Conservation (phyloP, 2,329 filamentous ascomycete genomes). For the Fusarium graminum region DNA sequence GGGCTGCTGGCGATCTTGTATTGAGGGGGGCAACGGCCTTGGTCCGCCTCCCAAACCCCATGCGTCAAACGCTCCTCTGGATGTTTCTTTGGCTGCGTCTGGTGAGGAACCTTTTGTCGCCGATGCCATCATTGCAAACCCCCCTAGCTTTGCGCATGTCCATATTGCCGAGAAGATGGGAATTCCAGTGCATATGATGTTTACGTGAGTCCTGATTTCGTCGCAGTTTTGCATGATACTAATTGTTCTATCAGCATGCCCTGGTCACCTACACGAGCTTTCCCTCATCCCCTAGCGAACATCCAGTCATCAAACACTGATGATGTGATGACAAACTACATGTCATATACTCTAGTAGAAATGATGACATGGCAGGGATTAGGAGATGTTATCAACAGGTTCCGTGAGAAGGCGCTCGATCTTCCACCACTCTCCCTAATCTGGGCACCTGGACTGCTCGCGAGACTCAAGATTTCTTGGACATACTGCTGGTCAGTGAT, state of each 20-base stretch:
- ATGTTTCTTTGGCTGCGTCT: conserved; percentile 49
- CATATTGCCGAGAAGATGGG: conserved; percentile 82
- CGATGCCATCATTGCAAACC: conserved; percentile 84
- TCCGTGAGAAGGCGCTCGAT: conserved; percentile 79
- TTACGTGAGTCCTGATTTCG: conserved; percentile 73
- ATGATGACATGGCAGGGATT: conserved; percentile 95
- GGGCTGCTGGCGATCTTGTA: conserved; percentile 88
- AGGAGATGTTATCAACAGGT: conserved; percentile 91
- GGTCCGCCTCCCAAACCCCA: conserved; percentile 63
- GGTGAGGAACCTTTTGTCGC: conserved; percentile 78
- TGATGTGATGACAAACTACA: conserved; percentile 81
- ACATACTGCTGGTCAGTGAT: conserved; percentile 83
- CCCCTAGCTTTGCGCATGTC: conserved; percentile 81
- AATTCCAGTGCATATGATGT: conserved; percentile 86
- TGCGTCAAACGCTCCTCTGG: conserved; percentile 61
- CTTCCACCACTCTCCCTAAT: conserved; percentile 83
- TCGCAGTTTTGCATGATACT: conserved; percentile 45
- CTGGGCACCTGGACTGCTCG: conserved; percentile 84
- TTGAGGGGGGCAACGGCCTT: conserved; percentile 79
- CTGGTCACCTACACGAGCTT: conserved; percentile 86
- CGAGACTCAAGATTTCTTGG: conserved; percentile 81
- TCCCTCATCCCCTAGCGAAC: conserved; percentile 88
- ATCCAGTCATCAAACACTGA: conserved; percentile 83
- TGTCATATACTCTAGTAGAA: conserved; percentile 87
- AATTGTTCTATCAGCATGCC: conserved; percentile 79